These are phyloP conservation scores for Trichoderma gamsii DNA, from an alignment of 495 filamentous ascomycete genomes.

Conservation along the genomic window DNA sequence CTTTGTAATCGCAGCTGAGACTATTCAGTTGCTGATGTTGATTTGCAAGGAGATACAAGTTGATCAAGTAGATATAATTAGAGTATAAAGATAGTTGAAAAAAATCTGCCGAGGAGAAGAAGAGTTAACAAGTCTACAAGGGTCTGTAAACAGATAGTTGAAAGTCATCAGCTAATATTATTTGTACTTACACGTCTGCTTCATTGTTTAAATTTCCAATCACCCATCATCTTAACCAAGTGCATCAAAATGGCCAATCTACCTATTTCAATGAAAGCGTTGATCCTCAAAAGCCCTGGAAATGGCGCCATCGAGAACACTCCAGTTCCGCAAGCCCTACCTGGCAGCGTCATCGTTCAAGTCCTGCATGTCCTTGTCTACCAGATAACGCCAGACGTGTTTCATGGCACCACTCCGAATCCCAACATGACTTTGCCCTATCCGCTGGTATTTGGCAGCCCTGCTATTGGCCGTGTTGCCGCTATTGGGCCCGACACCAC, in stretches of 20 bases:
- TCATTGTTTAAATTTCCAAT: too few species aligned
- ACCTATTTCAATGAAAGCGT: background rate
- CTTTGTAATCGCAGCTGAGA: too few species aligned
- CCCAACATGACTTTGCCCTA: constrained; percentile 23
- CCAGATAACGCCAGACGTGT: constrained; percentile 25
- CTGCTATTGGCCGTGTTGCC: constrained; percentile 42
- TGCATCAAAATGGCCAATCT: background rate
- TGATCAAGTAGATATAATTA: too few species aligned
- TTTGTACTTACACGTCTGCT: too few species aligned
- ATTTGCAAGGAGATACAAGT: too few species aligned
- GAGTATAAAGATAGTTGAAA: too few species aligned
- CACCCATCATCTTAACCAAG: too few species aligned
- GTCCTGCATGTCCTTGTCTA: constrained; percentile 28
- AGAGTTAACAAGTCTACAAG: too few species aligned
- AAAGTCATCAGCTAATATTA: too few species aligned
- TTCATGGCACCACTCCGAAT: constrained; percentile 24
- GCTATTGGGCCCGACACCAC: constrained; percentile 42
- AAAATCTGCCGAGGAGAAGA: too few species aligned
- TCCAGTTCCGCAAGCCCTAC: constrained; percentile 22
- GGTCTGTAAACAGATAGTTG: too few species aligned
- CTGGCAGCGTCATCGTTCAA: constrained; percentile 35
- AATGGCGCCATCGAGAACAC: background rate
- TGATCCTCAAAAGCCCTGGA: background rate
- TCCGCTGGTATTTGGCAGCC: constrained; percentile 21
- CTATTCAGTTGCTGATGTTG: too few species aligned